These are phyloP conservation scores for Ascochyta fabae DNA, from an alignment of 2,329 filamentous ascomycete species.

Conservation along the genomic window DNA sequence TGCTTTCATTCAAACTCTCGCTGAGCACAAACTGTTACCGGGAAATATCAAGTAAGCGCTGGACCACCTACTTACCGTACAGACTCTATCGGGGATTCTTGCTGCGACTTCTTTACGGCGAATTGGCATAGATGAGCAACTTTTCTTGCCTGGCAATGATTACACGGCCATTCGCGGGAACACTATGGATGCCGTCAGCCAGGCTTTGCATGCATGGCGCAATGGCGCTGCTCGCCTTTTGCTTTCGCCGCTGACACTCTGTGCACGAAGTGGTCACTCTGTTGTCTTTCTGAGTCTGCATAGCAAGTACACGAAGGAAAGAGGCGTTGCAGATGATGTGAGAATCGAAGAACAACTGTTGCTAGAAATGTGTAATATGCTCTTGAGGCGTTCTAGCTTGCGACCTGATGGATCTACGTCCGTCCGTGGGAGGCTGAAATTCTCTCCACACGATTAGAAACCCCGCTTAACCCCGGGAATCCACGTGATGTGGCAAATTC, in stretches of 20 bases:
- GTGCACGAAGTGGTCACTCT: constrained; percentile 49
- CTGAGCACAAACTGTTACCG: constrained; percentile 19
- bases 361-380: neutral
- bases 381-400: constrained; percentile 1
- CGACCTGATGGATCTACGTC: neutral
- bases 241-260: constrained; percentile 60
- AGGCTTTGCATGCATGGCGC: constrained; percentile 1
- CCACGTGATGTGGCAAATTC: constrained; percentile 13
- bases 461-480: neutral
- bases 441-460: neutral
- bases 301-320: neutral
- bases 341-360: neutral
- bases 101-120: constrained; percentile 41
- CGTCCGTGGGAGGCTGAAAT: neutral
- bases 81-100: constrained; percentile 27
- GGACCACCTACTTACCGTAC: constrained; percentile 23
- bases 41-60: neutral
- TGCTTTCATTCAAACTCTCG: constrained; percentile 20
- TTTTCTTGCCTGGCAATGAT: constrained; percentile 57
- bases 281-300: constrained; percentile 36
- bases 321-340: neutral
- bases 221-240: constrained; percentile 48
- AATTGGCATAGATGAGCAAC: constrained; percentile 59
- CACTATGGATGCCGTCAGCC: constrained; percentile 48
- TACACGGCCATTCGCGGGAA: constrained; percentile 59